Evolutionary conservation across 345 rosid genomes (phyloP).

Genomic region (Pseudoturritis turrita): DNA sequence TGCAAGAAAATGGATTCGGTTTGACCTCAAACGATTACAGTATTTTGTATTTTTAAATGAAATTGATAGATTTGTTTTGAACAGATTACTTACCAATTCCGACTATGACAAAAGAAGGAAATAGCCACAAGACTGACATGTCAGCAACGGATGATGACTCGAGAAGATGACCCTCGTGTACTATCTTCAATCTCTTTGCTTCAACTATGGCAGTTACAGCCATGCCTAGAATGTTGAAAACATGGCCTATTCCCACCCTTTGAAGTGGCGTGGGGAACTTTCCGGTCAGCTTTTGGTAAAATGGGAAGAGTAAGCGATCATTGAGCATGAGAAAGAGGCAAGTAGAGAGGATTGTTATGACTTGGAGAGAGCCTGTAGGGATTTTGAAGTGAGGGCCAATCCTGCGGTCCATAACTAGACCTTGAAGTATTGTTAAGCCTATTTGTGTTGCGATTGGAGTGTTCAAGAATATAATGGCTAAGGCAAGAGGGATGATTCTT

Average conservation of each 20-base stretch:
- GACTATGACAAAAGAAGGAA: slow-evolving; percentile 47
- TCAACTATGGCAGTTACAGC: slow-evolving; percentile 43
- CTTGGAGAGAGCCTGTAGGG: slow-evolving; percentile 55
- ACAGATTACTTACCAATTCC: slow-evolving; percentile 45
- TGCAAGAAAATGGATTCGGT: too few species aligned
- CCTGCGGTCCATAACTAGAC: slow-evolving; percentile 48
- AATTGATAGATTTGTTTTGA: too few species aligned
- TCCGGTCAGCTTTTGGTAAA: slow-evolving; percentile 35
- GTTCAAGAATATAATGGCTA: slow-evolving; percentile 37
- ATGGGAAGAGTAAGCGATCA: slow-evolving; percentile 35
- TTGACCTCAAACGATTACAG: too few species aligned
- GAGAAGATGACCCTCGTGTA: neutral
- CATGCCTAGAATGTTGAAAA: slow-evolving; percentile 38
- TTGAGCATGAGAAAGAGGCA: slow-evolving; percentile 35
- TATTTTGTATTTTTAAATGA: too few species aligned
- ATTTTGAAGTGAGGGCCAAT: slow-evolving; percentile 43
- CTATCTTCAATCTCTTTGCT: slow-evolving; percentile 39
- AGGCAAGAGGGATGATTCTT: slow-evolving; percentile 41
- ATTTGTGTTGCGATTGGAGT: slow-evolving; percentile 35
- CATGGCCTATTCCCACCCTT: slow-evolving; percentile 48
- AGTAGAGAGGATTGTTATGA: slow-evolving; percentile 37
- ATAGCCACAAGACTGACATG: slow-evolving; percentile 50
- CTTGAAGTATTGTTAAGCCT: slow-evolving; percentile 49
- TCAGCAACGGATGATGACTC: slow-evolving; percentile 32
- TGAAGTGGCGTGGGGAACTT: slow-evolving; percentile 36